Base-by-base conservation (phyloP, 75 land plant genomes). In the Azolla pinnata region DNA sequence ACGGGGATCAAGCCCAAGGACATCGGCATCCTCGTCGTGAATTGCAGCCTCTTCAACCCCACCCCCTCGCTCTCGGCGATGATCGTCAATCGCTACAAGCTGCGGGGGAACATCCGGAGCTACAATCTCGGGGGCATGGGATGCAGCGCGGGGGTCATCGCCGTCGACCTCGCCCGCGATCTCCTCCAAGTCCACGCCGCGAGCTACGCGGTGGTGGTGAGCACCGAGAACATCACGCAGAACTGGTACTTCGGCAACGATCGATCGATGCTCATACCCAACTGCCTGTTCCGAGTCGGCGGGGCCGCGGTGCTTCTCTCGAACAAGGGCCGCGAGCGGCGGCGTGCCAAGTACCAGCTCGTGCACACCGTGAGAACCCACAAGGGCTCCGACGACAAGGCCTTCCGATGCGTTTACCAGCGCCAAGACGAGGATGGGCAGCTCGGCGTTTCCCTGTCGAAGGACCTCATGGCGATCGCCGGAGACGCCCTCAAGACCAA, bases 381-480 rank as follows among this genome's bases (percentile, higher is more conserved):
- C 63, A 75, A 75, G 44, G 83, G 83, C 23, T 69, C 83, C 17
- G 83, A 81, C 44, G 83, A 81, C 57, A 67, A 62, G 63, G 80
- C 81, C 17, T 81, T 74, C 74, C 60, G 74, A 16, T 80, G 83
- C 68, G 83, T 80, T 18, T 80, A 79, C 49, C 83, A 80, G 63
- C 78, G 79, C 63, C 73, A 80, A 65, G 83, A 80, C 52, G 82
- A 78, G 29, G 47, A 24, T 0, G 69, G 73, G 19, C 64, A 68
- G 57, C 59, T 73, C 20, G 83, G 83, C 2, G 83, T 80, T 27
- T 64, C 82, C 17, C 77, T 80, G 24, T 80, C 83, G 23, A 80
- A 80, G 23, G 83, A 80, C n/a, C 77, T 80, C 46, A 80, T 80
- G 83, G 82, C 83, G 57, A 80, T 80, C 20, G 83, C 83, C 29